Base-by-base conservation (phyloP, 495 filamentous ascomycete genomes). In the Penicillium malachiteum region DNA sequence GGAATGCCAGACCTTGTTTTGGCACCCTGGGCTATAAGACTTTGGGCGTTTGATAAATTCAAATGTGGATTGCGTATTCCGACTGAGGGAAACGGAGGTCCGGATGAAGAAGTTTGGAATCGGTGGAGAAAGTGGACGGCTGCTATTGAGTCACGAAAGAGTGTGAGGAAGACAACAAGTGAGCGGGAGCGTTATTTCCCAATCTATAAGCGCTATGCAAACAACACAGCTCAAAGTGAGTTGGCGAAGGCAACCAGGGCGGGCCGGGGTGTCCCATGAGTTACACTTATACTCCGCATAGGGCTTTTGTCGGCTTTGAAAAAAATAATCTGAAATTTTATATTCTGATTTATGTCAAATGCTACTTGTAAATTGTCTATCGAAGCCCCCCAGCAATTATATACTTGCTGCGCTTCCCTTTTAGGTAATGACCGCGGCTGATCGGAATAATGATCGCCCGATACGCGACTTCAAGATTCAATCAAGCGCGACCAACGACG, bases 41-140 rank as follows among this genome's bases (percentile, higher is more conserved):
- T 90, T 50, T 90, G 83, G 72, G 72, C 88, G 33, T 85, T 90
- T 62, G 85, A 90, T 65, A 75, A 87, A 51, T 89, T 84, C 56
- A 90, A 91, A 61, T 84, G 81, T 1, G 86, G 84, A 0, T 54
- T 83, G 17, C 80, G 81, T 0, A 74, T 90, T 35, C 85, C 84
- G 3, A 74, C 74, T 1, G 51, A 74, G 54, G 69, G 78, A 48
- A 37, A 67, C 54, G 77, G 73, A 17, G 79, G 77, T 0, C 54
- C 71, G 13, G 78, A 84, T 57, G 80, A 85, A 44, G 60, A 62
- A 49, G 64, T 76, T 17, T 90, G 85, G 87, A 62, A 50, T 31
- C 71, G 85, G 47, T 92, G 82, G 83, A 73, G 78, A 50, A 72
- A 64, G 50, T 91, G 84, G 86, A 55, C 80, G 26, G 70, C 69